A percentile compares a stretch with the other conserved stretches of the same genome.
These are phyloP conservation scores for Solanum chacoense DNA, from an alignment of 305 asterid genomes.

Conservation along the genomic window DNA sequence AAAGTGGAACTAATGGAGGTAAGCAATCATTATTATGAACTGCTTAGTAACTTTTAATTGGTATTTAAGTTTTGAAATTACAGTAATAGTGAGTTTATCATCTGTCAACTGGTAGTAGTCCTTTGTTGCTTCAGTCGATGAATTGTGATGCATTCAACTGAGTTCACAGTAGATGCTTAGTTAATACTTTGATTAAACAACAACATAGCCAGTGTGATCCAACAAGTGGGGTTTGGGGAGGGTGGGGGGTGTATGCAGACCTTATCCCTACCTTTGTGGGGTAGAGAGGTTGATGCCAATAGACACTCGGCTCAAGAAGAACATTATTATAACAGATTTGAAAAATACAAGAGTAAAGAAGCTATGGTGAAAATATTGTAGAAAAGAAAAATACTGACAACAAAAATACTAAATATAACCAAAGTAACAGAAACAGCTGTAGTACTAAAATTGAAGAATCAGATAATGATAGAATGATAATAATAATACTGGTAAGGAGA, in stretches of 20 bases:
- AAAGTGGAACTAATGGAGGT: conserved; percentile 97
- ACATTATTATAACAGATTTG: not conserved
- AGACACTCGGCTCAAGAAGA: not conserved
- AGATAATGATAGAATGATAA: not conserved
- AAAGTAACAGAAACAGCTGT: not conserved
- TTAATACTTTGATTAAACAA: not conserved
- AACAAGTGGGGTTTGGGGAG: not conserved
- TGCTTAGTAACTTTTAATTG: not conserved
- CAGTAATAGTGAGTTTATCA: not conserved
- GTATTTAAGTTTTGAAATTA: not conserved
- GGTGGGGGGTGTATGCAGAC: not conserved
- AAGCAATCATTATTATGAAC: not conserved
- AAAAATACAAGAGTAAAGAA: not conserved
- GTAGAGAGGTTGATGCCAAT: not conserved
- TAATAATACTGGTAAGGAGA: not conserved
- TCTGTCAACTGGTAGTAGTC: not conserved
- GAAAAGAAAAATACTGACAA: not conserved
- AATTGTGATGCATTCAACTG: not conserved
- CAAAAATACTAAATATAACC: not conserved
- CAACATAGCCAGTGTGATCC: not conserved
- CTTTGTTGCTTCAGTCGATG: not conserved
- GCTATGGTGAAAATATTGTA: not conserved
- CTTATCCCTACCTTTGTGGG: not conserved
- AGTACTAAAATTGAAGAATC: not conserved
- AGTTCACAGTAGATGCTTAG: not conserved